Percentiles rank a stretch among this genome's conserved stretches.
These are phyloP conservation scores for Elsinoe perseae DNA, from an alignment of 2,329 filamentous ascomycete genomes.

Conservation along the genomic window DNA sequence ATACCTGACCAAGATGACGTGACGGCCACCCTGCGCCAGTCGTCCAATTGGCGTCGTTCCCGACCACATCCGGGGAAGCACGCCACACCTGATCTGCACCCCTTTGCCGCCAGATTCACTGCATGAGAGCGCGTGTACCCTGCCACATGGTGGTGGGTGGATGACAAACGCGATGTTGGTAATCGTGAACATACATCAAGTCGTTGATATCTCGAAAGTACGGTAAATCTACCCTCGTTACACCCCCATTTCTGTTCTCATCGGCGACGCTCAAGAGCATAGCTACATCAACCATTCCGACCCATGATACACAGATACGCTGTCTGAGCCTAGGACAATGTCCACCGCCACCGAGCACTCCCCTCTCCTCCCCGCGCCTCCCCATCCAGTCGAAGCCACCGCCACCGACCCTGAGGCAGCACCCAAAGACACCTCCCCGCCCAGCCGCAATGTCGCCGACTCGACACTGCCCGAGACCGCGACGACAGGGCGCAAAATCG, in stretches of 20 bases:
- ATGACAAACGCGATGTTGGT: background rate
- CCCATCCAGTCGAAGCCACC: background rate
- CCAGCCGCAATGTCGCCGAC: slow-evolving; percentile 41
- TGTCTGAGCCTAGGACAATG: no score
- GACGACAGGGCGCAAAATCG: slow-evolving; percentile 51
- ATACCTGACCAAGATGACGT: background rate
- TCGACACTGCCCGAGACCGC: slow-evolving; percentile 54
- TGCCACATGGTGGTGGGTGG: background rate
- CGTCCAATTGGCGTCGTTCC: background rate
- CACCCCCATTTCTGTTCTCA: no score
- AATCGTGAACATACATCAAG: background rate
- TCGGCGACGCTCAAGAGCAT: no score
- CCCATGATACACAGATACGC: no score
- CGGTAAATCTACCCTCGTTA: no score
- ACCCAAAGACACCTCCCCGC: background rate
- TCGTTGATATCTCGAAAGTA: no score
- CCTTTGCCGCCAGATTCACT: background rate
- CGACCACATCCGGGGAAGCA: background rate
- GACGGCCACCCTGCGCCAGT: background rate
- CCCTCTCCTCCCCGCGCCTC: background rate
- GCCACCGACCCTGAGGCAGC: background rate
- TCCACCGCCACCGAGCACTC: background rate
- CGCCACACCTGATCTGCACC: background rate
- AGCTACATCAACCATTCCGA: background rate
- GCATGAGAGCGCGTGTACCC: background rate